phyloP scores from a whole-genome alignment of 495 filamentous ascomycete genomes.

The Podospora fimiseda region DNA sequence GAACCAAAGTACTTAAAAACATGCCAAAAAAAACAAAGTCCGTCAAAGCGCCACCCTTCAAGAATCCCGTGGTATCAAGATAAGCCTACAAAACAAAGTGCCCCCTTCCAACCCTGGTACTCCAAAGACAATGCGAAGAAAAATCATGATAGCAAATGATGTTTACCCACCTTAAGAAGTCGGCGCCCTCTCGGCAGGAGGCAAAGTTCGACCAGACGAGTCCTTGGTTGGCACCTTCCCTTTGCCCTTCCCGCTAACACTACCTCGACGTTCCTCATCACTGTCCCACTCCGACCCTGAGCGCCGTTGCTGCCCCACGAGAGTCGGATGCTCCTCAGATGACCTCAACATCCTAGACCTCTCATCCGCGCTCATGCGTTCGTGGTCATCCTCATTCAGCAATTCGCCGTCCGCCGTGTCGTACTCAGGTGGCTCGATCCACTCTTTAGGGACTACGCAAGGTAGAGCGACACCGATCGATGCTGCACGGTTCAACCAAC shows the following conservation, averaged over 20 bases:
- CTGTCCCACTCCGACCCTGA: conserved; percentile 19
- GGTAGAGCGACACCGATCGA: conserved; percentile 68
- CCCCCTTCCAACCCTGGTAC: conserved; percentile 10
- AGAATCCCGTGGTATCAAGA: conserved; percentile 20
- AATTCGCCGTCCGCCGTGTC: conserved; percentile 65
- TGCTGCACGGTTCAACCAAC: conserved; percentile 73
- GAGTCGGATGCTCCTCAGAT: conserved; percentile 24
- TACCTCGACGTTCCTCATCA: conserved; percentile 18
- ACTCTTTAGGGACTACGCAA: conserved; percentile 72
- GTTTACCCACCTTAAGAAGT: conserved; percentile 5
- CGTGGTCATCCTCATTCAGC: conserved; percentile 48
- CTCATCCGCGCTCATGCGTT: conserved; percentile 14
- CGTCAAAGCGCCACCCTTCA: neutral
- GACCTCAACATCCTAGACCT: conserved; percentile 24
- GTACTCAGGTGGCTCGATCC: conserved; percentile 69
- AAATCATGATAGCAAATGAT: conserved; percentile 5
- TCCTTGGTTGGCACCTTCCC: conserved; percentile 34
- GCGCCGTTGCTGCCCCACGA: conserved; percentile 17
- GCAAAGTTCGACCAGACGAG: conserved; percentile 33
- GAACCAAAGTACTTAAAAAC: neutral
- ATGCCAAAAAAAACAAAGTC: neutral
- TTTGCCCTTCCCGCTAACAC: conserved; percentile 37
- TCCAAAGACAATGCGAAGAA: conserved; percentile 15
- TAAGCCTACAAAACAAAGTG: conserved; percentile 1
- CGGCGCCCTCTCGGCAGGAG: conserved; percentile 36